phyloP scores from a whole-genome alignment of 1,284 basidiomycete species.

The Naganishia albida region DNA sequence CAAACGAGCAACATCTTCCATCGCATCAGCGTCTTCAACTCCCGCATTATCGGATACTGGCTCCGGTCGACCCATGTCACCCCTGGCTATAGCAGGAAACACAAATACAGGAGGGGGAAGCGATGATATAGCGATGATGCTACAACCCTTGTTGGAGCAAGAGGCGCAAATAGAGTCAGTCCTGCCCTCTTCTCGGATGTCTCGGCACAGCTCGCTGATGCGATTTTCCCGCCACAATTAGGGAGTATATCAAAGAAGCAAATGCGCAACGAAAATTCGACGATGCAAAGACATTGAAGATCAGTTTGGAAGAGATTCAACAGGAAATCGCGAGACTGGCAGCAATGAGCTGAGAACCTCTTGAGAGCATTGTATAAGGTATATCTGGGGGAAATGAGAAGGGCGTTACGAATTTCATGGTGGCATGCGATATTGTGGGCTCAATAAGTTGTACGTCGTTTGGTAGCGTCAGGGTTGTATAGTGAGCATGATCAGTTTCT shows the following conservation, averaged over 20 bases:
- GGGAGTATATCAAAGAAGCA: constrained; percentile 64
- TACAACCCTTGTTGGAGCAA: constrained; percentile 86
- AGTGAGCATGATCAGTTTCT: background rate
- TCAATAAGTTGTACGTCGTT: background rate
- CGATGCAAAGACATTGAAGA: constrained; percentile 74
- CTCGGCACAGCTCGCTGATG: background rate
- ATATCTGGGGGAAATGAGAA: background rate
- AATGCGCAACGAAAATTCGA: constrained; percentile 83
- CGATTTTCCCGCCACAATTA: constrained; percentile 16
- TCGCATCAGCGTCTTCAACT: constrained; percentile 22
- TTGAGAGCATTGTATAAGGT: background rate
- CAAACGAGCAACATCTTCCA: constrained; percentile 28
- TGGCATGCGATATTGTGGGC: background rate
- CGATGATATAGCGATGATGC: constrained; percentile 65
- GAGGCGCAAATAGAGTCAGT: constrained; percentile 74
- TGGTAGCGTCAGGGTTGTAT: background rate
- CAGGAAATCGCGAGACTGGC: constrained; percentile 70
- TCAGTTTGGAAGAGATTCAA: constrained; percentile 74
- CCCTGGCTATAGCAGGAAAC: constrained; percentile 10
- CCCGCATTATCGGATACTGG: constrained; percentile 23
- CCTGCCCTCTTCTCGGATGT: background rate
- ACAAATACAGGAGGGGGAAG: constrained; percentile 53
- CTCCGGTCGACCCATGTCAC: constrained; percentile 31
- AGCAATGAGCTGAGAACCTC: constrained; percentile 2
- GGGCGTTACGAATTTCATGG: background rate